Evolutionary conservation across 768 basidiomycete species (phyloP).

Genomic region (Leccinum longicurvipes): DNA sequence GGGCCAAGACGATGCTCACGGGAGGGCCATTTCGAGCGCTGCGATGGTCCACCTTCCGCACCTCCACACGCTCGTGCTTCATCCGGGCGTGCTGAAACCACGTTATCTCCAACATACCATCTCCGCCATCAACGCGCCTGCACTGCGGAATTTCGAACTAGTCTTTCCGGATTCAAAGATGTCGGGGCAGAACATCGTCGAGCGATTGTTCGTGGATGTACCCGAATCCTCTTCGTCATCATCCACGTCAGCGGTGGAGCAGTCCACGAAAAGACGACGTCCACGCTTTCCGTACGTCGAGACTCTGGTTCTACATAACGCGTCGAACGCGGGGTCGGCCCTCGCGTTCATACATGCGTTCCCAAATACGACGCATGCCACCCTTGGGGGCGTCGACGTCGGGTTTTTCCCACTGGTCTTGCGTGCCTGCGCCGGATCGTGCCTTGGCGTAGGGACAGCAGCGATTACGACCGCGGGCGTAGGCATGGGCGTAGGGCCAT

Average conservation of each 20-base stretch:
- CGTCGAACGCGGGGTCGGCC: slow-evolving; percentile 22
- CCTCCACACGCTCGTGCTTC: slow-evolving; percentile 29
- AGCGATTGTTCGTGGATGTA: slow-evolving; percentile 22
- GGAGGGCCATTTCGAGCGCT: not conserved
- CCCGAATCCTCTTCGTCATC: not conserved
- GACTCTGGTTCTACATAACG: slow-evolving; percentile 26
- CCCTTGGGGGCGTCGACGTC: slow-evolving; percentile 26
- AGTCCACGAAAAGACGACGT: slow-evolving; percentile 6
- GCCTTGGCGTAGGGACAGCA: not conserved
- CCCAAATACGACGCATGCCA: slow-evolving; percentile 18
- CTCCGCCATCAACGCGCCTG: slow-evolving; percentile 26
- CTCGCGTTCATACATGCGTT: slow-evolving; percentile 27
- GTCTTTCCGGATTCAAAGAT: slow-evolving; percentile 31
- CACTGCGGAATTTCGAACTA: slow-evolving; percentile 31
- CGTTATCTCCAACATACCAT: slow-evolving; percentile 31
- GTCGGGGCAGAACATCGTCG: slow-evolving; percentile 25
- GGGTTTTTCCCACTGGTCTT: slow-evolving; percentile 22
- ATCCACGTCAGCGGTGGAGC: not conserved
- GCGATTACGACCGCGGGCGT: not conserved
- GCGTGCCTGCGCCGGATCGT: slow-evolving; percentile 5
- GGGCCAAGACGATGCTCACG: not conserved
- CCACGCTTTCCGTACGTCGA: slow-evolving; percentile 29
- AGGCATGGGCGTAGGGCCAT: not conserved
- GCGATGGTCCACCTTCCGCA: slow-evolving; percentile 20
- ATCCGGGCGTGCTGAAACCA: slow-evolving; percentile 30